phyloP scores from a whole-genome alignment of 306 rosid species.

The Cucurbita moschata region DNA sequence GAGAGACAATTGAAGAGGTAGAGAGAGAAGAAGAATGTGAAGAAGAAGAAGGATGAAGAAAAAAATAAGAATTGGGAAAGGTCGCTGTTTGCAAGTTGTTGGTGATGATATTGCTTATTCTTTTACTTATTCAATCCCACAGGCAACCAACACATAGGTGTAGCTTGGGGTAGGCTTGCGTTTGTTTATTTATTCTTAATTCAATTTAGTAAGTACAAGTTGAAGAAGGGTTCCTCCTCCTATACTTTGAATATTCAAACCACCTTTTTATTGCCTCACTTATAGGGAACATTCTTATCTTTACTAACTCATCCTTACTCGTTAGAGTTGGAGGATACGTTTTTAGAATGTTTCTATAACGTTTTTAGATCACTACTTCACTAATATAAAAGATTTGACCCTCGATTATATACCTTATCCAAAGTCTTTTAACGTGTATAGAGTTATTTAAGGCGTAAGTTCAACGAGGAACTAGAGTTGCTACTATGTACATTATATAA shows the following conservation, averaged over 20 bases:
- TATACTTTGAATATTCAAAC: not conserved
- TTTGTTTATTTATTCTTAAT: not conserved
- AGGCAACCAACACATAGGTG: not conserved
- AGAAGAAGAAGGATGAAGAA: not conserved
- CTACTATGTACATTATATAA: no score
- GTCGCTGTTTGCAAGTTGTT: not conserved
- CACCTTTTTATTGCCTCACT: not conserved
- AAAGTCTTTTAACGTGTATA: no score
- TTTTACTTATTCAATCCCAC: no score
- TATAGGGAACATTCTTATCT: not conserved
- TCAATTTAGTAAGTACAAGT: not conserved
- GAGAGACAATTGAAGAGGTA: not conserved
- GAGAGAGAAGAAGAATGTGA: not conserved
- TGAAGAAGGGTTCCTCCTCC: not conserved
- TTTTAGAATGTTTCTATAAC: no score
- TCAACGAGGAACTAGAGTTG: no score
- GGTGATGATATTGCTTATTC: not conserved
- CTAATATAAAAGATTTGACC: no score
- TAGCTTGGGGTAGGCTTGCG: not conserved
- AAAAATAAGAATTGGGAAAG: slow-evolving; percentile 1
- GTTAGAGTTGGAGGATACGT: no score
- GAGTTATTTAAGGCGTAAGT: no score
- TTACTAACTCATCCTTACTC: not conserved
- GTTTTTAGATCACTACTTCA: no score
- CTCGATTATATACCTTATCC: no score